Base-by-base conservation (phyloP, 2,329 filamentous ascomycete genomes). In the Fusarium buxicola region DNA sequence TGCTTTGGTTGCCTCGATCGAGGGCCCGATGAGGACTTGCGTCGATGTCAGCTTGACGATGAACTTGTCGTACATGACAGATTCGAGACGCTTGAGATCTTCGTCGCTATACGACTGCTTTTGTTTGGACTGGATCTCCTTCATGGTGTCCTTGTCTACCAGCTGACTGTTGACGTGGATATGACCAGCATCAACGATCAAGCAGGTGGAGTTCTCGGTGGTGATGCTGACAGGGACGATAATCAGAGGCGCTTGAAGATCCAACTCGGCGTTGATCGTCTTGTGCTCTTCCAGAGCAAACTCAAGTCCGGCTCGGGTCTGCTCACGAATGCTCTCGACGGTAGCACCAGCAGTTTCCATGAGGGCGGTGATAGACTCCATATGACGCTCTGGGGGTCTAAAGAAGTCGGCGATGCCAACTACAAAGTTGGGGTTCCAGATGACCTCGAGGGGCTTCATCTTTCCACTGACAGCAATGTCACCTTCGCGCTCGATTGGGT, bases 211-310 rank as follows among this genome's bases (percentile, higher is more conserved):
- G 60, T 86, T 89, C 70, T 89, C 83, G 18, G 89, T 86, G 1
- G 90, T 94, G 55, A 99, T 95, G 71, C 91, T 97, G 73, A 98
- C 93, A 0, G 95, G 95, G 9, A 99, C 87, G 63, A 99, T 98
- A 66, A 99, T 96, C 2, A 99, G 86, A 31, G 95, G 95, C 1
- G 95, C 95, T 73, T 97, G 94, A 11, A 99, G 86, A 75, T 99
- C 95, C 38, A 99, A 83, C 69, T 98, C 92, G 12, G 94, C 94
- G 70, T 99, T 97, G 74, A 99, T 90, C 2, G 95, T 98, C 81
- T 97, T 98, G 82, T 99, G 95, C 74, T 99, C 96, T 71, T 97
- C 91, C 4, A 99, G 81, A 0, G 95, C 96, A 77, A 97, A 99
- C 76, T 99, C 94, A 30, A 99, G 85, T 24, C 95, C 94, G 45